Percentiles rank a stretch among this genome's conserved stretches.
Evolutionary conservation across 352 stramenopile species (phyloP).

Genomic region (Phytopythium aichiense): DNA sequence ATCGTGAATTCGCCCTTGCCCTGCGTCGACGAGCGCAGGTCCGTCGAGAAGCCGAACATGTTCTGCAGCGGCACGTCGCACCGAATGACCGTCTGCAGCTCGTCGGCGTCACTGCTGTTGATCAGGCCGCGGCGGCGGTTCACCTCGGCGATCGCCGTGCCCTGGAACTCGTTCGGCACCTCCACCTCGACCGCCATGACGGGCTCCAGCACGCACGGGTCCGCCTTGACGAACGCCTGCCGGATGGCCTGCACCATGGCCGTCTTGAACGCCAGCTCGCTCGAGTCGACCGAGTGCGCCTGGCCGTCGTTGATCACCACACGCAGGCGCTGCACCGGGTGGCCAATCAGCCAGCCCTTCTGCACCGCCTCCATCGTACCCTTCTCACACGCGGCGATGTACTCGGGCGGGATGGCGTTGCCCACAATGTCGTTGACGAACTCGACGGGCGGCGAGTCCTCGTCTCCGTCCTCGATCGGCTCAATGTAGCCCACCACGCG

Average conservation of each 20-base stretch:
- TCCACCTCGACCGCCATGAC: slow-evolving; percentile 96
- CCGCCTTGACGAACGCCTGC: slow-evolving; percentile 91
- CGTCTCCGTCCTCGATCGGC: slow-evolving; percentile 72
- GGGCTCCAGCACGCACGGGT: slow-evolving; percentile 94
- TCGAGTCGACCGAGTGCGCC: slow-evolving; percentile 97
- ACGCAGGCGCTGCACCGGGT: slow-evolving; percentile 89
- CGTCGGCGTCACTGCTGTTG: slow-evolving; percentile 94
- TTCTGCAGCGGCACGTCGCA: slow-evolving; percentile 95
- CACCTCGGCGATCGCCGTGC: slow-evolving; percentile 91
- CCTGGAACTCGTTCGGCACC: slow-evolving; percentile 95
- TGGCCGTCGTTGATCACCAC: slow-evolving; percentile 91
- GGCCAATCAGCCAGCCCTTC: slow-evolving; percentile 95
- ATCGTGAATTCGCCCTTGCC: slow-evolving; percentile 99
- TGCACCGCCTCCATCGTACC: slow-evolving; percentile 93
- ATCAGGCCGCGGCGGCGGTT: slow-evolving; percentile 95
- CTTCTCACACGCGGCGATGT: slow-evolving; percentile 97
- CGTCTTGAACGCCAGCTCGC: slow-evolving; percentile 97
- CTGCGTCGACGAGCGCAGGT: slow-evolving; percentile 94
- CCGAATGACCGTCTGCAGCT: slow-evolving; percentile 91
- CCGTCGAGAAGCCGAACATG: slow-evolving; percentile 99
- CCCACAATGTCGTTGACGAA: slow-evolving; percentile 98
- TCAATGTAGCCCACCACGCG: slow-evolving; percentile 98
- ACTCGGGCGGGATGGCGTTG: slow-evolving; percentile 98
- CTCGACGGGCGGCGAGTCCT: slow-evolving; percentile 65
- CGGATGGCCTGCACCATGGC: slow-evolving; percentile 95